Evolutionary conservation across 805 yeast species (phyloP), one percentile per base, ranked within the genome.

Genomic region (Teunomyces barrocoloradensis): DNA sequence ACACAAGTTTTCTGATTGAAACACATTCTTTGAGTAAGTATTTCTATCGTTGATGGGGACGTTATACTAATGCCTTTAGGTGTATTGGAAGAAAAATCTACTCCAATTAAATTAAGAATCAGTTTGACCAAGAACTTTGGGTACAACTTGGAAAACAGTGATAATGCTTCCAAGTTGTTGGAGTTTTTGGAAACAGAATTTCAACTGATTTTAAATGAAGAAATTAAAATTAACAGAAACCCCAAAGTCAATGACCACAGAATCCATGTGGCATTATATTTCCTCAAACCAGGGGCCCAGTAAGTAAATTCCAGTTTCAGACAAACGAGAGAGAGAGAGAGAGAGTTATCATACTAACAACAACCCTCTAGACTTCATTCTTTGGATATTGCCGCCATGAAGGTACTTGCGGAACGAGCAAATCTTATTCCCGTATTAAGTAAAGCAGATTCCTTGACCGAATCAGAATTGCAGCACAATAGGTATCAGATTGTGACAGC

Each of bases 361-460:
- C 47, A 38, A 38, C 38, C 34, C 17, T 17, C 9, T 45, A 56
- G 62, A 12, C 64, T 88, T 47, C 74, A 77, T 46, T 80, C 85
- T 6, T 69, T 85, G 45, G 96, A 91, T 64, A 75, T 88, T 51
- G 82, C 78, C 53, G 78, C 87, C 5, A 82, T 90, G 87, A 80
- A 79, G 64, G 82, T 80, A 51, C 74, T 91, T 23, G 76, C 87
- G 27, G 71, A 79, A 23, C 77, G 92, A 46, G 91, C 86, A 36
- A 90, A 89, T 59, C 74, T 91, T 52, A 81, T 90, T 51, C 97
- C 97, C 1, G 81, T 90, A 3, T 78, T 89, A 56, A 79, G 89
- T 23, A 87, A 89, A 63, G 86, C 92, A 4, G 97, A 90, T 65
- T 81, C 85, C 0, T 76, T 85, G 49, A 82, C 89, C 6, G 60